Evolutionary conservation across 225 moss, liverwort and hornwort species (phyloP).

Genomic region (Takakia lepidozioides): DNA sequence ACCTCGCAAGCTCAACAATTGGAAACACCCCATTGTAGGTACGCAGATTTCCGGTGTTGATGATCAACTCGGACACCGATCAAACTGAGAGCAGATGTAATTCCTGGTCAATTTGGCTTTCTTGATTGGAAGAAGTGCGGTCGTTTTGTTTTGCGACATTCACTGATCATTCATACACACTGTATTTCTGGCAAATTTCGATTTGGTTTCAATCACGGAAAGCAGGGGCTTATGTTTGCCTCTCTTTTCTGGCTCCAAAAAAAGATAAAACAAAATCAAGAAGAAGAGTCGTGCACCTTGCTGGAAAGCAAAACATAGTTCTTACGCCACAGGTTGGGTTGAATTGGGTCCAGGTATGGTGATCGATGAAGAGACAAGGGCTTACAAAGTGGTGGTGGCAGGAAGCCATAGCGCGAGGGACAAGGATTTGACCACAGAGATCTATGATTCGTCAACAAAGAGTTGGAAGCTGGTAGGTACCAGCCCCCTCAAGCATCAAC

Average conservation of each 20-base stretch:
- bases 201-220: no score
- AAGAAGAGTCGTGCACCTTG: no score
- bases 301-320: neutral
- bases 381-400: constrained; percentile 58
- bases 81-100: neutral
- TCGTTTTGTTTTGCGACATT: neutral
- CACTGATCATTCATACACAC: neutral
- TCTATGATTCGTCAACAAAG: constrained; percentile 46
- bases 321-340: neutral
- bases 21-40: constrained; percentile 80
- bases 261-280: neutral
- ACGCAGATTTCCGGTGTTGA: no score
- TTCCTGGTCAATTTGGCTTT: neutral
- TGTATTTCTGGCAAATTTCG: no score
- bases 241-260: neutral
- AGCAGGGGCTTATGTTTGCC: no score
- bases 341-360: constrained; percentile 52
- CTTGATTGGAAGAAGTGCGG: neutral
- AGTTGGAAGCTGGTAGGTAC: constrained; percentile 49
- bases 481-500: constrained; percentile 50
- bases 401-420: constrained; percentile 50
- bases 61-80: neutral
- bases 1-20: constrained; percentile 40
- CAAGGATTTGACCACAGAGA: constrained; percentile 58
- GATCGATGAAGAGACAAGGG: constrained; percentile 27